Conservation (phyloP, 306 rosid genomes). For the Begonia loranthoides region DNA sequence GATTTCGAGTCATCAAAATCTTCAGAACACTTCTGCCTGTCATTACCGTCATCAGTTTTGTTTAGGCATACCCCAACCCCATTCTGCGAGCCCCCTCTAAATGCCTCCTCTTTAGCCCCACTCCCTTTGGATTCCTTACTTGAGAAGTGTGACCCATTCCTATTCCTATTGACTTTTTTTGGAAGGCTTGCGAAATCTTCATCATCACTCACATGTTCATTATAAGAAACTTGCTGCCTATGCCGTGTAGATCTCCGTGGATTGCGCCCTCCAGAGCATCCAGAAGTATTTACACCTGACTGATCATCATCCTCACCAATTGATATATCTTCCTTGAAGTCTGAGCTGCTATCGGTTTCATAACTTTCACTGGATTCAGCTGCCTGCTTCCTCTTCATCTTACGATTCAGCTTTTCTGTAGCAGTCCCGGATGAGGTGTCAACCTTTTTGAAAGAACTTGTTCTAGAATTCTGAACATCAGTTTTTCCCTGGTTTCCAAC, state of each 20-base stretch:
- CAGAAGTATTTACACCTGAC: slow-evolving; percentile 15
- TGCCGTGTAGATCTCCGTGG: slow-evolving; percentile 65
- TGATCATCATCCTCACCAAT: slow-evolving; percentile 21
- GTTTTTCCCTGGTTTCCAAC: slow-evolving; percentile 24
- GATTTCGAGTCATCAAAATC: too few species aligned
- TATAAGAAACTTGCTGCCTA: slow-evolving; percentile 58
- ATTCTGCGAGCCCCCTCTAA: too few species aligned
- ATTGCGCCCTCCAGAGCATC: slow-evolving; percentile 16
- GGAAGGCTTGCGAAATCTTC: slow-evolving; percentile 9
- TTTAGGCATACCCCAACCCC: too few species aligned
- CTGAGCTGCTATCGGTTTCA: slow-evolving; percentile 30
- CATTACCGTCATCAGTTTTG: too few species aligned
- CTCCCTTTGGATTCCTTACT: slow-evolving; percentile 12
- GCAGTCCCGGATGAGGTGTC: slow-evolving; percentile 11
- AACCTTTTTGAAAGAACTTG: slow-evolving; percentile 15
- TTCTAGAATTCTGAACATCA: slow-evolving; percentile 16
- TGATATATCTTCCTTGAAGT: slow-evolving; percentile 36
- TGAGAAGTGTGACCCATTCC: slow-evolving; percentile 22
- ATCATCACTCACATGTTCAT: slow-evolving; percentile 57
- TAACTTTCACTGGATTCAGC: slow-evolving; percentile 53
- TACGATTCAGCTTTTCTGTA: slow-evolving; percentile 30
- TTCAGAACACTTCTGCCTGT: too few species aligned
- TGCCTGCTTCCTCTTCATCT: slow-evolving; percentile 37
- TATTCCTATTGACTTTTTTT: slow-evolving; percentile 30
- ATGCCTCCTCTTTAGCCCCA: slow-evolving; percentile 21